A percentile compares a stretch with the other conserved stretches of the same genome.
Evolutionary conservation across 2,329 filamentous ascomycete species (phyloP).

Genomic region (Alternaria tenuissima): DNA sequence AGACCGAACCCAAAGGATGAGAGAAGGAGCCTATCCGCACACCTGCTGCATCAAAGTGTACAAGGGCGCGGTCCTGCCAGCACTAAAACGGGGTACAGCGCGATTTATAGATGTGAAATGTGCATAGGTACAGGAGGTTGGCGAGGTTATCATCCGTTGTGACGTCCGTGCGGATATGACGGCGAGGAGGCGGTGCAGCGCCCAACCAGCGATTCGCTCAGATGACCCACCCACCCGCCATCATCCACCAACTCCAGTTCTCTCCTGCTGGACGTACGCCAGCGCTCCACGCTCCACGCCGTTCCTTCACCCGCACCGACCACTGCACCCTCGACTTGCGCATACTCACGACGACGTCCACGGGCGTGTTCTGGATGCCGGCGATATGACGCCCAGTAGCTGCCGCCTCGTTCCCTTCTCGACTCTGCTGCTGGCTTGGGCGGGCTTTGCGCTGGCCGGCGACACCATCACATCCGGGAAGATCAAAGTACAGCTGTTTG

Average conservation of each 20-base stretch:
- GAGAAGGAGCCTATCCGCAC: background rate
- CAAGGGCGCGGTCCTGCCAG: background rate
- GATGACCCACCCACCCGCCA: background rate
- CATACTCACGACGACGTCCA: background rate
- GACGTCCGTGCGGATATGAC: background rate
- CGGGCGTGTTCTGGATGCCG: constrained; percentile 11
- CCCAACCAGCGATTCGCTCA: background rate
- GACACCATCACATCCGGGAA: constrained; percentile 32
- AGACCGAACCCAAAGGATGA: too few species aligned
- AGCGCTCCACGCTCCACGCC: background rate
- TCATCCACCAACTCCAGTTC: constrained; percentile 1
- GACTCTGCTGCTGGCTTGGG: constrained; percentile 12
- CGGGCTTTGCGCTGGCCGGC: constrained; percentile 15
- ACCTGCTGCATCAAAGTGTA: background rate
- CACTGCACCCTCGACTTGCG: background rate
- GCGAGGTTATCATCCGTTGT: background rate
- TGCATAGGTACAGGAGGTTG: background rate
- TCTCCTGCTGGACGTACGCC: background rate
- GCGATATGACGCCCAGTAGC: constrained; percentile 19
- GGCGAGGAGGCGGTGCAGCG: constrained; percentile 1
- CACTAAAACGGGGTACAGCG: background rate
- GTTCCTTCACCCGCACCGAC: background rate
- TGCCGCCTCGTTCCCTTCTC: constrained; percentile 10
- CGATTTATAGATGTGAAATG: background rate
- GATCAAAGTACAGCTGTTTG: constrained; percentile 49